Conservation (phyloP, 106 monocot species). For the Gastrodia elata region DNA sequence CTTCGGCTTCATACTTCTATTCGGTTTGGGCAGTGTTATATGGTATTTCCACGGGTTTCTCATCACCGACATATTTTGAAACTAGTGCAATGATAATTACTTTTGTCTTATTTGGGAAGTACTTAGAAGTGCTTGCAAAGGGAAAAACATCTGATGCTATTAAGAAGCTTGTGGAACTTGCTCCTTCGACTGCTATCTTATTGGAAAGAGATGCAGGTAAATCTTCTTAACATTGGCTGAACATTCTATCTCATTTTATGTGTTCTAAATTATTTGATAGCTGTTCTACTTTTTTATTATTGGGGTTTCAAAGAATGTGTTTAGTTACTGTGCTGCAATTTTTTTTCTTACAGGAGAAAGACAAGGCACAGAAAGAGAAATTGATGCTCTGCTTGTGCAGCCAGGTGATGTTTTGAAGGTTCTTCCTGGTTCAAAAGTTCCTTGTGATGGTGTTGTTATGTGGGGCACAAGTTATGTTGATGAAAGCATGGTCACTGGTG, state of each 20-base stretch:
- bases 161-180: constrained; percentile 88
- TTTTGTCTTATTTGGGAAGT: constrained; percentile 93
- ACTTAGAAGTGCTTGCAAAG: constrained; percentile 91
- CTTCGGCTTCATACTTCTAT: constrained; percentile 87
- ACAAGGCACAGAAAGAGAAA: constrained; percentile 58
- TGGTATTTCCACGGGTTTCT: constrained; percentile 60
- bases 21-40: constrained; percentile 81
- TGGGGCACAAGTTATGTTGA: constrained; percentile 87
- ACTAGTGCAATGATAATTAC: constrained; percentile 98
- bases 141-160: constrained; percentile 95
- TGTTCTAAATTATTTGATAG: background rate
- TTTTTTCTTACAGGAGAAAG: constrained; percentile 52
- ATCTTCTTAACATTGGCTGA: background rate
- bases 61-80: constrained; percentile 87
- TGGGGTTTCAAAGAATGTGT: background rate
- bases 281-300: background rate
- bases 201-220: constrained; percentile 70
- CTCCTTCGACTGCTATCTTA: constrained; percentile 80
- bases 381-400: constrained; percentile 84
- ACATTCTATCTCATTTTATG: background rate
- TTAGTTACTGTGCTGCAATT: background rate
- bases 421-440: constrained; percentile 85
- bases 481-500: constrained; percentile 99
- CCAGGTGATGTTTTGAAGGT: constrained; percentile 81
- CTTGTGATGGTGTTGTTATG: constrained; percentile 67